Evolutionary conservation across 164 flowering plant genomes (phyloP).

Genomic region (Annona squamosa): DNA sequence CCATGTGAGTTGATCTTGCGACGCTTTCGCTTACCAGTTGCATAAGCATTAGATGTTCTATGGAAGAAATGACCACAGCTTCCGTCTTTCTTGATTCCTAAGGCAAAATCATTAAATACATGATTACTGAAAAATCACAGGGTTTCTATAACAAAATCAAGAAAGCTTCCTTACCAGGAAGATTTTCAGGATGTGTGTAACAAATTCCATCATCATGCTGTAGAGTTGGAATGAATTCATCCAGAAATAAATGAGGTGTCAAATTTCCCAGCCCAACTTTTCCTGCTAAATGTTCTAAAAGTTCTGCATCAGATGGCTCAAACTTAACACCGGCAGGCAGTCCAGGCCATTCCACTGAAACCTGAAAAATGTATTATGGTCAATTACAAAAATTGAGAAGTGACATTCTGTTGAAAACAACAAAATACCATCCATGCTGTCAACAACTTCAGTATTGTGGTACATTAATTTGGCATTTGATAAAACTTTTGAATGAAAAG

Average conservation of each 20-base stretch:
- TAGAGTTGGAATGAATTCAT: conserved; percentile 85
- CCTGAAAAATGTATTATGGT: conserved; percentile 33
- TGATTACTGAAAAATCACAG: not conserved
- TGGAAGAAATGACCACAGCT: conserved; percentile 73
- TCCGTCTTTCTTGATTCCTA: conserved; percentile 87
- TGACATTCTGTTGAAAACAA: not conserved
- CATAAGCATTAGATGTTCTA: conserved; percentile 67
- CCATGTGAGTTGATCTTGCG: conserved; percentile 48
- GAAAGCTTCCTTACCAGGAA: conserved; percentile 61
- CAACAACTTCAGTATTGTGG: not conserved
- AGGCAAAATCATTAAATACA: conserved; percentile 12
- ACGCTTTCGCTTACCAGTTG: conserved; percentile 81
- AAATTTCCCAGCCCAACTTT: conserved; percentile 53
- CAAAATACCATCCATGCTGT: not conserved
- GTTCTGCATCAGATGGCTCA: conserved; percentile 82
- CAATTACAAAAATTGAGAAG: not conserved
- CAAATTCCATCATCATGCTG: conserved; percentile 67
- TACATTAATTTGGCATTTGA: too few species aligned
- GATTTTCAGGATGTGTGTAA: conserved; percentile 84
- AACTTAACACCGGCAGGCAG: conserved; percentile 88
- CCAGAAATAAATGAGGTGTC: conserved; percentile 62
- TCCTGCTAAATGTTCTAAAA: conserved; percentile 70
- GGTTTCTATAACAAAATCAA: not conserved
- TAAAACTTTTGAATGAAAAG: too few species aligned
- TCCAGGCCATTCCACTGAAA: conserved; percentile 77